Evolutionary conservation across 2,329 filamentous ascomycete species (phyloP).

Genomic region (Neonectria punicea): DNA sequence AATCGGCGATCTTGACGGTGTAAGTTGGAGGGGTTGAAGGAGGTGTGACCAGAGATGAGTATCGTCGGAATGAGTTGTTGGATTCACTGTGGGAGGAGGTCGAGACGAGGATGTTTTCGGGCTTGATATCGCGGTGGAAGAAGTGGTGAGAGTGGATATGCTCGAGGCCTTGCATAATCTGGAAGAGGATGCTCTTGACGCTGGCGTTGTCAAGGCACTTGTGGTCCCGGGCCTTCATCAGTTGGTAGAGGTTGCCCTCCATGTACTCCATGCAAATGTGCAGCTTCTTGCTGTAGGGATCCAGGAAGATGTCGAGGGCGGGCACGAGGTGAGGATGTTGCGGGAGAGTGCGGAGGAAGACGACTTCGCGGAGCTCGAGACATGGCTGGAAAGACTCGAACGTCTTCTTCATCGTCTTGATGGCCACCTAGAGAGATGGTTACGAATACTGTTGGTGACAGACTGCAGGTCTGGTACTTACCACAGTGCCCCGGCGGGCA

Average conservation of each 20-base stretch:
- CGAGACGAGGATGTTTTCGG: slow-evolving; percentile 97
- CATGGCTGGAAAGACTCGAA: slow-evolving; percentile 94
- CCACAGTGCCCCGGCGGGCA: slow-evolving; percentile 90
- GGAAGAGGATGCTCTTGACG: slow-evolving; percentile 97
- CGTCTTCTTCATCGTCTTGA: slow-evolving; percentile 99
- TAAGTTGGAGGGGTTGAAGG: slow-evolving; percentile 94
- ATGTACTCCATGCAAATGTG: slow-evolving; percentile 99
- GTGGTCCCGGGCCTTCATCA: slow-evolving; percentile 98
- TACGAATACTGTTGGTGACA: slow-evolving; percentile 27
- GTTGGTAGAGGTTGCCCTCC: slow-evolving; percentile 98
- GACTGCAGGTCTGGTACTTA: slow-evolving; percentile 61
- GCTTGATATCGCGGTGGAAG: slow-evolving; percentile 99
- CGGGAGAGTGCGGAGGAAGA: slow-evolving; percentile 92
- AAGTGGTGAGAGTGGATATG: slow-evolving; percentile 98
- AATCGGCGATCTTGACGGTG: slow-evolving; percentile 98
- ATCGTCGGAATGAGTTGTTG: slow-evolving; percentile 87
- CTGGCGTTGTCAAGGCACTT: slow-evolving; percentile 89
- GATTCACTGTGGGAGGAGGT: slow-evolving; percentile 87
- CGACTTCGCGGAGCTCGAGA: slow-evolving; percentile 93
- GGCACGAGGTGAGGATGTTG: slow-evolving; percentile 93
- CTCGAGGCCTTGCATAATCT: slow-evolving; percentile 95
- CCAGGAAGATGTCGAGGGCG: slow-evolving; percentile 96
- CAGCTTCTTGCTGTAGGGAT: slow-evolving; percentile 93
- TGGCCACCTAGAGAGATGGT: slow-evolving; percentile 77
- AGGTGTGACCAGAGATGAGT: slow-evolving; percentile 92